Evolutionary conservation across 2,329 filamentous ascomycete genomes (phyloP).

Genomic region (Ophiocordyceps camponoti-leonardi): DNA sequence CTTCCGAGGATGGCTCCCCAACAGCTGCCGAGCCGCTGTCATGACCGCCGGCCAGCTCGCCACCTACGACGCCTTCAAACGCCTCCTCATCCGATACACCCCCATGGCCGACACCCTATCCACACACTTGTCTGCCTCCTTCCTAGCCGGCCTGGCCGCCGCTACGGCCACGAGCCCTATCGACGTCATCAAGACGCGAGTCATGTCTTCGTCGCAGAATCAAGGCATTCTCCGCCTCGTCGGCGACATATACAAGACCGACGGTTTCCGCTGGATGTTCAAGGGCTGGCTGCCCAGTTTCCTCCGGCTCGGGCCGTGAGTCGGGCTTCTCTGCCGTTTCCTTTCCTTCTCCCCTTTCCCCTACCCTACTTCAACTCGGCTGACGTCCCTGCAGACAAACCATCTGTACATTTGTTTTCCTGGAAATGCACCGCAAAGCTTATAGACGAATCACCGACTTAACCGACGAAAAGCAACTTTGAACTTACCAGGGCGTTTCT

Average conservation of each 20-base stretch:
- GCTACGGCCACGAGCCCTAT: slow-evolving; percentile 74
- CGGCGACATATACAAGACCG: slow-evolving; percentile 47
- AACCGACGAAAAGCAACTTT: slow-evolving; percentile 6
- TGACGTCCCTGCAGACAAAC: slow-evolving; percentile 41
- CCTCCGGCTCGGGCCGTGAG: slow-evolving; percentile 44
- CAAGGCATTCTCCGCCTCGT: slow-evolving; percentile 41
- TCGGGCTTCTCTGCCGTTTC: slow-evolving; percentile 5
- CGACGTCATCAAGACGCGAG: slow-evolving; percentile 76
- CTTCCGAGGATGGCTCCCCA: slow-evolving; percentile 76
- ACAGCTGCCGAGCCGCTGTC: slow-evolving; percentile 62
- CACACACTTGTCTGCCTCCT: slow-evolving; percentile 63
- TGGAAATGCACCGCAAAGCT: slow-evolving; percentile 71
- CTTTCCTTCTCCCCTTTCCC: neutral
- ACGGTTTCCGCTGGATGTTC: slow-evolving; percentile 73
- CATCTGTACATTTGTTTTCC: slow-evolving; percentile 69
- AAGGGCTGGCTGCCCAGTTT: slow-evolving; percentile 77
- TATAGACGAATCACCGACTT: slow-evolving; percentile 40
- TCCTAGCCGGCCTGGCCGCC: slow-evolving; percentile 66
- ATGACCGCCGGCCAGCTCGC: slow-evolving; percentile 80
- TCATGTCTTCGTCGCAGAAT: slow-evolving; percentile 52
- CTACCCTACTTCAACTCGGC: neutral
- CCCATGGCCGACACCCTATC: slow-evolving; percentile 51
- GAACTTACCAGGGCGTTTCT: slow-evolving; percentile 7
- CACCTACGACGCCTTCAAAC: slow-evolving; percentile 72
- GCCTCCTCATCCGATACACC: slow-evolving; percentile 46